Conservation (phyloP, 2,329 filamentous ascomycete species). For the Bertia moriformis region DNA sequence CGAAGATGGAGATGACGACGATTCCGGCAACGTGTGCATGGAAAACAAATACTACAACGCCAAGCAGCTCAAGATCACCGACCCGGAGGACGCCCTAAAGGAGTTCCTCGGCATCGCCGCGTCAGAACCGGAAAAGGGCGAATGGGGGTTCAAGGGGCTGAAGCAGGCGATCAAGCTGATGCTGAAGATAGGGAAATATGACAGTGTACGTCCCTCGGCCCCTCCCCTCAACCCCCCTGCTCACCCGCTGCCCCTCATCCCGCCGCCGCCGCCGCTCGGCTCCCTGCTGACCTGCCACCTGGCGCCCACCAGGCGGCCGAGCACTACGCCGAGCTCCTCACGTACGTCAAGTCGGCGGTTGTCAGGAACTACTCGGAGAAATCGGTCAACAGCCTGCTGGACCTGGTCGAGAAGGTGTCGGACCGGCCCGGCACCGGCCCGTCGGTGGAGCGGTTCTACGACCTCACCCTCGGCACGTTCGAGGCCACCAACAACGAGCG, state of each 20-base stretch:
- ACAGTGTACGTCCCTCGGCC: constrained; percentile 41
- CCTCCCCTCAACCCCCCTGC: too few species aligned
- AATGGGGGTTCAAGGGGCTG: constrained; percentile 96
- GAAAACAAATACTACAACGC: constrained; percentile 99
- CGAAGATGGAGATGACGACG: constrained; percentile 77
- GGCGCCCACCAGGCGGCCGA: constrained; percentile 64
- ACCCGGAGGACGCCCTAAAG: constrained; percentile 74
- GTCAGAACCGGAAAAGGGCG: constrained; percentile 78
- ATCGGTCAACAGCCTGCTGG: constrained; percentile 98
- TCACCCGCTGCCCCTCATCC: not conserved
- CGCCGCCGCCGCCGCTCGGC: constrained; percentile 1
- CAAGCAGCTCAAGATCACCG: constrained; percentile 82
- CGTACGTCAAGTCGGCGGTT: constrained; percentile 91
- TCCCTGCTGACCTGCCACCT: constrained; percentile 12
- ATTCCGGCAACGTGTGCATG: constrained; percentile 79
- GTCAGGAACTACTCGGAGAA: constrained; percentile 98
- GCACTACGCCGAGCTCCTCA: constrained; percentile 88
- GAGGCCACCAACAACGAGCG: constrained; percentile 96
- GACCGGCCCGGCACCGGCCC: constrained; percentile 56
- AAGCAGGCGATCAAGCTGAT: constrained; percentile 98
- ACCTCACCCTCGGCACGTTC: constrained; percentile 81
- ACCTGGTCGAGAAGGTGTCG: constrained; percentile 86
- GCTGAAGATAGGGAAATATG: constrained; percentile 78
- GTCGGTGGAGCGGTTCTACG: constrained; percentile 92
- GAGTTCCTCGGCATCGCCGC: constrained; percentile 83